These are phyloP conservation scores for Beauveria brongniartii DNA, from an alignment of 2,329 filamentous ascomycete species.

Conservation along the genomic window DNA sequence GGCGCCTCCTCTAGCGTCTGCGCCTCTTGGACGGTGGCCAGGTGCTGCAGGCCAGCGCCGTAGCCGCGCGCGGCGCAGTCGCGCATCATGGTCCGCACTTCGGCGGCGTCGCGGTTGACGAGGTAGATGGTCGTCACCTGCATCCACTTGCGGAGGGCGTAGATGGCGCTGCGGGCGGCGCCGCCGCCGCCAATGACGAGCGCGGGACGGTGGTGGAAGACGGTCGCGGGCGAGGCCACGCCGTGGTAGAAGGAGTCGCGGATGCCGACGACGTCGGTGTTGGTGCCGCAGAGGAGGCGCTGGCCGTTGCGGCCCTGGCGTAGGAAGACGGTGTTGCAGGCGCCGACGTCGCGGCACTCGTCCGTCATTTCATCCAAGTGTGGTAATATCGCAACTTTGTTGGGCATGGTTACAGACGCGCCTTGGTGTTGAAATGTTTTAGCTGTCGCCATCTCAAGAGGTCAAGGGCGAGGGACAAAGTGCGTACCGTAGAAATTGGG, in stretches of 20 bases:
- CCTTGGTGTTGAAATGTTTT: conserved; percentile 29
- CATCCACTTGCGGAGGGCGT: conserved; percentile 64
- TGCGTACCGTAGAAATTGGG: conserved; percentile 52
- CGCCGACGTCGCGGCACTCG: conserved; percentile 65
- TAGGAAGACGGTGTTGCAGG: conserved; percentile 72
- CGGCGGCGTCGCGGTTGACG: conserved; percentile 62
- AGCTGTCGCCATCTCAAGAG: not conserved
- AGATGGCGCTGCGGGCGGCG: conserved; percentile 69
- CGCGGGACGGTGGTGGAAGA: conserved; percentile 53
- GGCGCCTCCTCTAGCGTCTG: conserved; percentile 46
- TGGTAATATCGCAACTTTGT: conserved; percentile 69
- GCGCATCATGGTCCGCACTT: conserved; percentile 58
- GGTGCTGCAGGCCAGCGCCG: conserved; percentile 51
- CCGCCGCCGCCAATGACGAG: conserved; percentile 73
- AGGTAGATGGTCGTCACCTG: conserved; percentile 63
- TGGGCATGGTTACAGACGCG: conserved; percentile 73
- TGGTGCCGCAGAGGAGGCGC: conserved; percentile 59
- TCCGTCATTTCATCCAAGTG: conserved; percentile 66
- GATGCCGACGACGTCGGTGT: conserved; percentile 75
- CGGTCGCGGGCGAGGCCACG: conserved; percentile 32
- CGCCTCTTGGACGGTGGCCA: conserved; percentile 55
- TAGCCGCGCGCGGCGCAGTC: conserved; percentile 56
- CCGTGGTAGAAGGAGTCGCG: conserved; percentile 62
- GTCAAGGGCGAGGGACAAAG: too few relatives aligned
- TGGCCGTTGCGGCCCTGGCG: conserved; percentile 37